Conservation (phyloP, 2,329 filamentous ascomycete species). For the Capronia coronata region DNA sequence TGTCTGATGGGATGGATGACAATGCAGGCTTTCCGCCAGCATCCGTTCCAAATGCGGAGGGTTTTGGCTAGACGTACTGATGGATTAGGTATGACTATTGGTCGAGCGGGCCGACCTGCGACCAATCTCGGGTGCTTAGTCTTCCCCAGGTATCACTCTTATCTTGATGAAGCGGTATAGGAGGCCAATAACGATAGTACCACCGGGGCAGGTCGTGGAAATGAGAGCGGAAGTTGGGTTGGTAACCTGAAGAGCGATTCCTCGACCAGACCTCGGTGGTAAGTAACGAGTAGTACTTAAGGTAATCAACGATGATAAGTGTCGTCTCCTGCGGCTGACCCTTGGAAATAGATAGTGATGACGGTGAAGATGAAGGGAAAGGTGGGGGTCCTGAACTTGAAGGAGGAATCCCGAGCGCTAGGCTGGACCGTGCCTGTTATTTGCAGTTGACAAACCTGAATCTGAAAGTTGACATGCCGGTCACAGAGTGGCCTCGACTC, state of each 20-base stretch:
- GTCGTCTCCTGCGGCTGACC: background rate
- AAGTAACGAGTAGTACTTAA: too few species aligned
- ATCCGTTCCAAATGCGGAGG: slow-evolving; percentile 5
- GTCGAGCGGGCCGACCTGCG: background rate
- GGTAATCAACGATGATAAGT: too few species aligned
- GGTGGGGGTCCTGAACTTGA: too few species aligned
- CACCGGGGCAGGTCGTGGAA: too few species aligned
- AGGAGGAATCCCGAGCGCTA: background rate
- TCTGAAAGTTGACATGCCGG: too few species aligned
- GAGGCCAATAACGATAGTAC: too few species aligned
- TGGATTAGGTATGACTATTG: slow-evolving; percentile 8
- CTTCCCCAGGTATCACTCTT: too few species aligned
- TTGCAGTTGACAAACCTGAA: background rate
- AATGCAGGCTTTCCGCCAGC: slow-evolving; percentile 19
- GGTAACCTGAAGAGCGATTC: too few species aligned
- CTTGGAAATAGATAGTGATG: background rate
- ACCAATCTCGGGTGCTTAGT: background rate
- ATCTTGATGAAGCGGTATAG: too few species aligned
- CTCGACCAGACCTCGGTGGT: too few species aligned
- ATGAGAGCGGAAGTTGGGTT: too few species aligned
- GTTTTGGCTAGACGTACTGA: background rate
- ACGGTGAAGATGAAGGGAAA: background rate
- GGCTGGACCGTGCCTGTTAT: background rate
- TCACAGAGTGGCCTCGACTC: too few species aligned
- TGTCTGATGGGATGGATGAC: background rate